A percentile compares a stretch with the other conserved stretches of the same genome.
These are phyloP conservation scores for Chlorella ohadii DNA, from an alignment of 139 green algal species.

Conservation along the genomic window DNA sequence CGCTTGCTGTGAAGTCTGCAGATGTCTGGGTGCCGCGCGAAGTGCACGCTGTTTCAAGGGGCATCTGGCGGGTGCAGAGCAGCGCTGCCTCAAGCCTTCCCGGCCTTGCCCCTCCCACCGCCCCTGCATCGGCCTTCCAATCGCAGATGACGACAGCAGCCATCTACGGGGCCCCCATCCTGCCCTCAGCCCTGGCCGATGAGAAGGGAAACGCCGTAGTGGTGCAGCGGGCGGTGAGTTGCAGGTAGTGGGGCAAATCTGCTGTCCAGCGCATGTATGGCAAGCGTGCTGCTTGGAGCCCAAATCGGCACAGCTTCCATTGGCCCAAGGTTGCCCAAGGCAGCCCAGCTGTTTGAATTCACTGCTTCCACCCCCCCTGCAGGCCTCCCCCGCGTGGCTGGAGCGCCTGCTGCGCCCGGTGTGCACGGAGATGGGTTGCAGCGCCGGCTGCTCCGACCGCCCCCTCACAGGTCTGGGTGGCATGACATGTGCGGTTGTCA, in stretches of 20 bases:
- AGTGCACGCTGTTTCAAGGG: too few species aligned
- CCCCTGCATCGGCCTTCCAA: not conserved
- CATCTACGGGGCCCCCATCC: constrained; percentile 41
- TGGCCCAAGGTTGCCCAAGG: too few species aligned
- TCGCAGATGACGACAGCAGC: constrained; percentile 50
- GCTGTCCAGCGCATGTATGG: not conserved
- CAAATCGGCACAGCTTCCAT: not conserved
- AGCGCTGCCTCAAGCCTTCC: too few species aligned
- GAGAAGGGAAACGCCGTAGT: constrained; percentile 55
- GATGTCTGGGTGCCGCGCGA: too few species aligned
- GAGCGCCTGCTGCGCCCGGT: constrained; percentile 49
- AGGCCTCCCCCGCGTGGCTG: constrained; percentile 19
- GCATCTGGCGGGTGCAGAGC: too few species aligned
- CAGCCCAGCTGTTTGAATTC: too few species aligned
- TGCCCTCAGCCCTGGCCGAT: constrained; percentile 49
- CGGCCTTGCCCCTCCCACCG: too few species aligned
- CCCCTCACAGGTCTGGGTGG: constrained; percentile 50
- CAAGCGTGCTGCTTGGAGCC: constrained; percentile 21
- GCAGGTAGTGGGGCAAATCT: too few species aligned
- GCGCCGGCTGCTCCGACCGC: constrained; percentile 40
- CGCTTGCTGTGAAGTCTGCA: too few species aligned
- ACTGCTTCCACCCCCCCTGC: too few species aligned
- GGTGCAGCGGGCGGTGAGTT: constrained; percentile 24
- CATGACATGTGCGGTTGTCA: too few species aligned
- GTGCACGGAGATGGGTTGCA: constrained; percentile 57